Conservation (phyloP, 768 basidiomycete species). For the Fistulinella prunicolor region DNA sequence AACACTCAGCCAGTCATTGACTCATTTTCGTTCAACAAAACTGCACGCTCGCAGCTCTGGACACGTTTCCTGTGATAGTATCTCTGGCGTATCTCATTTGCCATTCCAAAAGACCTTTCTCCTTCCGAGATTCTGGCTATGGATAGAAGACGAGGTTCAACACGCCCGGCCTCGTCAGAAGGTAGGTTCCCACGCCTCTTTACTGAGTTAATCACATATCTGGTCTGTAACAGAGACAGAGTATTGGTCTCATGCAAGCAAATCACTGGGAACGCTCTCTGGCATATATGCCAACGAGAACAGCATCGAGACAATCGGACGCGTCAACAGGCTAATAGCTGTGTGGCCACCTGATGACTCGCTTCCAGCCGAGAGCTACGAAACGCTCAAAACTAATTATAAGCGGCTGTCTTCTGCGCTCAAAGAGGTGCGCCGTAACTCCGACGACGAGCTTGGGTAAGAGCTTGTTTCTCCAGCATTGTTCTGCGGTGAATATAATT, state of each 20-base stretch:
- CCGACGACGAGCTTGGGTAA: slow-evolving; percentile 66
- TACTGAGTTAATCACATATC: slow-evolving; percentile 9
- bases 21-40: slow-evolving; percentile 4
- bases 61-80: slow-evolving; percentile 8
- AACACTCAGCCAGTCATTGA: slow-evolving; percentile 4
- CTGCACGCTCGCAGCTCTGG: background rate
- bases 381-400: slow-evolving; percentile 58
- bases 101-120: background rate
- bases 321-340: slow-evolving; percentile 69
- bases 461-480: slow-evolving; percentile 14
- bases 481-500: slow-evolving; percentile 9
- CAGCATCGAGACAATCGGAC: slow-evolving; percentile 58
- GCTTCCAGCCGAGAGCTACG: slow-evolving; percentile 63
- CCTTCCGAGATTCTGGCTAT: slow-evolving; percentile 33
- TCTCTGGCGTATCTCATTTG: background rate
- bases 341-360: slow-evolving; percentile 73
- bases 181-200: slow-evolving; percentile 44
- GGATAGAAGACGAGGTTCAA: slow-evolving; percentile 63
- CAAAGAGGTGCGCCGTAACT: slow-evolving; percentile 54
- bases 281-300: slow-evolving; percentile 48
- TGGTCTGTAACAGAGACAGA: slow-evolving; percentile 55
- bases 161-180: slow-evolving; percentile 73
- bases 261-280: slow-evolving; percentile 55
- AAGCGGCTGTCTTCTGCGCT: slow-evolving; percentile 61
- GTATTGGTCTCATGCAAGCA: slow-evolving; percentile 69